Conservation (phyloP, 208 protist genomes). For the Angomonas ambiguus region DNA sequence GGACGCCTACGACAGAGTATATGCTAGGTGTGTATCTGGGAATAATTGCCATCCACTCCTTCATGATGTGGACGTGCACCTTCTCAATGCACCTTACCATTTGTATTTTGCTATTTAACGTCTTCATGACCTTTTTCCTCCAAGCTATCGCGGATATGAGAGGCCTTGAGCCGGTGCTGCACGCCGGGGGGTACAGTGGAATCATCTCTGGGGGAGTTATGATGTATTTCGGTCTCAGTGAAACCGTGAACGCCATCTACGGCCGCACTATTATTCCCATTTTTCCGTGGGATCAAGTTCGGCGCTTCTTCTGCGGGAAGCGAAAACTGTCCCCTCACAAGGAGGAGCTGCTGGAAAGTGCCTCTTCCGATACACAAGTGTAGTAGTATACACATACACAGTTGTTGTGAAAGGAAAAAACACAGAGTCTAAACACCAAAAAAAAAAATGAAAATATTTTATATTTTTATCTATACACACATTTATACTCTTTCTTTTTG, state of each 20-base stretch:
- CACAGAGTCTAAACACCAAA: neutral
- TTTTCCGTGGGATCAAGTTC: neutral
- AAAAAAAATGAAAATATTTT: neutral
- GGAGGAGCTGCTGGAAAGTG: no score
- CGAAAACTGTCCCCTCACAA: no score
- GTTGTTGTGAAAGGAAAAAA: neutral
- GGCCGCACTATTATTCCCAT: conserved; percentile 3
- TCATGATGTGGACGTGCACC: neutral
- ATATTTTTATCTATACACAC: neutral
- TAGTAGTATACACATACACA: neutral
- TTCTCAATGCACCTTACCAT: neutral
- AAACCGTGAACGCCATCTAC: neutral
- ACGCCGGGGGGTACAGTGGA: neutral
- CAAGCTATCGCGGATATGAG: neutral
- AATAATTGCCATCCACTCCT: neutral
- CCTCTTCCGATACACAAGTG: no score
- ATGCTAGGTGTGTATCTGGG: neutral
- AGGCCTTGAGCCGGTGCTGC: neutral
- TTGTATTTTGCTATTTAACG: neutral
- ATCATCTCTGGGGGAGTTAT: neutral
- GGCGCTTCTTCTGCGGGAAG: no score
- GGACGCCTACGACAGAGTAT: neutral
- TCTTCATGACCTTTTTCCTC: neutral
- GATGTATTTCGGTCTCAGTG: neutral
- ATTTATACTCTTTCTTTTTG: neutral